Conservation (phyloP, 106 monocot genomes). For the Dactylorhiza incarnata region DNA sequence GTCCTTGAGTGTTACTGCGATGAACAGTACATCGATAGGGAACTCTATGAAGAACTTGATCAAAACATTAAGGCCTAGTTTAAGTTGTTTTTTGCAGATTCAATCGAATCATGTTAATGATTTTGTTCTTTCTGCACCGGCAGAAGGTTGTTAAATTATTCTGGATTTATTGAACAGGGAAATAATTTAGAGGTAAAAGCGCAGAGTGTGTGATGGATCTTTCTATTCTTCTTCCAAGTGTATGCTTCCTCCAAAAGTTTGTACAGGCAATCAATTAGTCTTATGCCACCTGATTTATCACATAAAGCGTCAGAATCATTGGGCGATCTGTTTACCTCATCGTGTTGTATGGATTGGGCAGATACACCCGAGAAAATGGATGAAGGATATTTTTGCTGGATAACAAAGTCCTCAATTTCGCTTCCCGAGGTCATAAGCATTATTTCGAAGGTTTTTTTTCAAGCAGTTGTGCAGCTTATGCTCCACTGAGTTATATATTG, state of each 20-base stretch:
- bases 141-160: constrained; percentile 15
- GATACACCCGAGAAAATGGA: constrained; percentile 24
- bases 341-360: constrained; percentile 46
- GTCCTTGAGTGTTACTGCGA: constrained; percentile 53
- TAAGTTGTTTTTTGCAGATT: constrained; percentile 34
- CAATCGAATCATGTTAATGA: constrained; percentile 26
- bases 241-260: constrained; percentile 78
- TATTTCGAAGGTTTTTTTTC: constrained; percentile 25
- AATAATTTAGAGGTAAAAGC: constrained; percentile 1
- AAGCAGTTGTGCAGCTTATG: constrained; percentile 14
- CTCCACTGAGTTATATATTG: constrained; percentile 52
- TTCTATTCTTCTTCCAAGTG: constrained; percentile 68
- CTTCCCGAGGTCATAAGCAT: constrained; percentile 36
- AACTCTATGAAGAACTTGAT: constrained; percentile 60
- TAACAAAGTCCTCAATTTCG: constrained; percentile 41
- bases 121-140: constrained; percentile 41
- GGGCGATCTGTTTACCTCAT: constrained; percentile 39
- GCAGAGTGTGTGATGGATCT: constrained; percentile 35
- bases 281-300: constrained; percentile 61
- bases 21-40: constrained; percentile 64
- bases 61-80: constrained; percentile 27
- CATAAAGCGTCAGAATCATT: constrained; percentile 50
- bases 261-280: constrained; percentile 46
- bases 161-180: constrained; percentile 14
- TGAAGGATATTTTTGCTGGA: constrained; percentile 77